A percentile compares a stretch with the other conserved stretches of the same genome.
Evolutionary conservation across 148 eudicot genomes (phyloP).

Genomic region (Drosera capensis): DNA sequence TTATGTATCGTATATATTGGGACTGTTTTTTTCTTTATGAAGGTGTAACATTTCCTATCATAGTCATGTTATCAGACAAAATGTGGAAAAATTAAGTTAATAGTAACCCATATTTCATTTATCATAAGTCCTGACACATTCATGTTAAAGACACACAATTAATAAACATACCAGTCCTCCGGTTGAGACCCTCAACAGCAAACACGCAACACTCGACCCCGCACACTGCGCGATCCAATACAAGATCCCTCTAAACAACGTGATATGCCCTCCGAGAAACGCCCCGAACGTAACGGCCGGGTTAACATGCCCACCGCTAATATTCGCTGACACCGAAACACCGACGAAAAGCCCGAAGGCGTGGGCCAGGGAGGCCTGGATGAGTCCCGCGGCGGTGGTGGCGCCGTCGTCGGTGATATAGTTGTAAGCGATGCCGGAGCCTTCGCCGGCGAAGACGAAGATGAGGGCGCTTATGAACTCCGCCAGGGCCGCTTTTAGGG

Average conservation of each 20-base stretch:
- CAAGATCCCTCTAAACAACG: conserved; percentile 67
- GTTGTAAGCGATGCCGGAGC: conserved; percentile 76
- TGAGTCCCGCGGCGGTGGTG: conserved; percentile 41
- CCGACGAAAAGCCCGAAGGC: conserved; percentile 81
- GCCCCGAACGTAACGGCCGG: no score
- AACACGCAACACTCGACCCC: conserved; percentile 35
- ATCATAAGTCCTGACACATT: neutral
- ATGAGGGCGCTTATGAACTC: conserved; percentile 75
- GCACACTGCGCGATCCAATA: conserved; percentile 48
- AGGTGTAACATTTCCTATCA: no score
- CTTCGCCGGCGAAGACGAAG: conserved; percentile 84
- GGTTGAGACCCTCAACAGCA: neutral
- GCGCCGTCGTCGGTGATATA: neutral
- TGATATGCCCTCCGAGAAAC: conserved; percentile 85
- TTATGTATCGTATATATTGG: no score
- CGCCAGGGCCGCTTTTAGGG: conserved; percentile 59
- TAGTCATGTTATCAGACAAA: no score
- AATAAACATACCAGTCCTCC: conserved; percentile 44
- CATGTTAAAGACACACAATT: neutral
- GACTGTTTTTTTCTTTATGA: no score
- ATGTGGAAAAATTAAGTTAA: no score
- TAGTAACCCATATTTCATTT: no score
- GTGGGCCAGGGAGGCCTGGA: conserved; percentile 57
- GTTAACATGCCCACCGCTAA: conserved; percentile 90
- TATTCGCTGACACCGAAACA: conserved; percentile 65